Evolutionary conservation across 176 grass and related monocot species (phyloP), one percentile per base, ranked within the genome.

Genomic region (Alloteropsis semialata): DNA sequence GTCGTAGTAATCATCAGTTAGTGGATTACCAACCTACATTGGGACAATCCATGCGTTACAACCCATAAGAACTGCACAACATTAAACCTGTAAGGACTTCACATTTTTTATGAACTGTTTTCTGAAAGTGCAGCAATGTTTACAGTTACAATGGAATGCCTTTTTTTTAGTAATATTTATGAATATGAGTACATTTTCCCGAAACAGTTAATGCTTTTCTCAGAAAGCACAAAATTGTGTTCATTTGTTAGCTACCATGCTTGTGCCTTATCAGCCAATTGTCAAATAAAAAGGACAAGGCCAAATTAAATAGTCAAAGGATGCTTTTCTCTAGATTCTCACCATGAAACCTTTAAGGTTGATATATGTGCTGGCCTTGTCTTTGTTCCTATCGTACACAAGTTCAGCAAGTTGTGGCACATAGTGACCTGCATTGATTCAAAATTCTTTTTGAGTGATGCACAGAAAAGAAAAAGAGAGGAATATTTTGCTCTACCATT

Each of bases 291-390:
- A 73, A 25, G 58, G 50, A 67, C 6, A 77, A 65, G 36, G 65
- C 27, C 9, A 88, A 54, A 60, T 60, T 57, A 46, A 42, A 29
- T 53, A 53, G 24, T 43, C 17, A 85, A 75, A 69, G 34, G 6
- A 85, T 62, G n/a, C 22, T 69, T 58, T 38, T 57, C 15, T 57
- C 2, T 58, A 53, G 72, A 42, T 76, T 66, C 69, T 98, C 74
- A 98, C 90, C 78, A 98, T 93, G 82, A 98, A 95, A 32, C 95
- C 95, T 87, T 94, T 92, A 68, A 94, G 30, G 65, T 97, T 97
- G 72, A 97, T 93, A 50, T 87, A 83, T 32, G 65, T 53, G 37
- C 79, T 83, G 68, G 63, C 81, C 24, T 88, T 87, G 37, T 88
- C 38, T 74, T 68, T 91, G 86, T 93, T 94, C 60, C 70, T 87